phyloP scores from a whole-genome alignment of 768 basidiomycete species.

The Pulveroboletus sp. region DNA sequence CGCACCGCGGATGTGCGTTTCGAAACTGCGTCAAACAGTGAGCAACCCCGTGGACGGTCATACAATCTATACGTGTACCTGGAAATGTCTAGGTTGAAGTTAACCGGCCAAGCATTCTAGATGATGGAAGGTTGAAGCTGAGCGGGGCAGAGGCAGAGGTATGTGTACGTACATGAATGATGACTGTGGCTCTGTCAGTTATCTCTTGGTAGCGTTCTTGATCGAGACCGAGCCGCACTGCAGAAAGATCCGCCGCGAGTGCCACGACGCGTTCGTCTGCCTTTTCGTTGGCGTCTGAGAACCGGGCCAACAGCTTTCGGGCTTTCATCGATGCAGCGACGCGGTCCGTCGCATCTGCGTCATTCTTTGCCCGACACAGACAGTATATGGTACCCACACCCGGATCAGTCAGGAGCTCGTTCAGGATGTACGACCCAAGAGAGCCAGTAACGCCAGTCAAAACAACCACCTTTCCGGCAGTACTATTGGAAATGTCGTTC shows the following conservation, averaged over 20 bases:
- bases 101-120: slow-evolving; percentile 57
- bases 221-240: slow-evolving; percentile 39
- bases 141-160: too few species aligned
- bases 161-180: slow-evolving; percentile 41
- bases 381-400: slow-evolving; percentile 45
- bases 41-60: background rate
- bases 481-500: slow-evolving; percentile 5
- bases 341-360: slow-evolving; percentile 41
- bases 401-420: slow-evolving; percentile 37
- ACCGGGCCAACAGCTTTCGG: slow-evolving; percentile 28
- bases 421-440: slow-evolving; percentile 51
- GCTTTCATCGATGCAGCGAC: slow-evolving; percentile 39
- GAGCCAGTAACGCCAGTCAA: slow-evolving; percentile 28
- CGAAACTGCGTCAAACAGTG: slow-evolving; percentile 31
- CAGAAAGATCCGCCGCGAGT: slow-evolving; percentile 42
- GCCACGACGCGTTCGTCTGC: slow-evolving; percentile 33
- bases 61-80: slow-evolving; percentile 8
- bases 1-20: slow-evolving; percentile 47
- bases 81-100: slow-evolving; percentile 44
- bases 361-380: slow-evolving; percentile 47
- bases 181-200: slow-evolving; percentile 34
- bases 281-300: background rate
- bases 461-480: slow-evolving; percentile 26
- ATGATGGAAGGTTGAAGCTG: background rate
- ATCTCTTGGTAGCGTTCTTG: slow-evolving; percentile 36